Evolutionary conservation across 495 filamentous ascomycete genomes (phyloP), one percentile per base, ranked within the genome.

Genomic region (Neohortaea acidophila): DNA sequence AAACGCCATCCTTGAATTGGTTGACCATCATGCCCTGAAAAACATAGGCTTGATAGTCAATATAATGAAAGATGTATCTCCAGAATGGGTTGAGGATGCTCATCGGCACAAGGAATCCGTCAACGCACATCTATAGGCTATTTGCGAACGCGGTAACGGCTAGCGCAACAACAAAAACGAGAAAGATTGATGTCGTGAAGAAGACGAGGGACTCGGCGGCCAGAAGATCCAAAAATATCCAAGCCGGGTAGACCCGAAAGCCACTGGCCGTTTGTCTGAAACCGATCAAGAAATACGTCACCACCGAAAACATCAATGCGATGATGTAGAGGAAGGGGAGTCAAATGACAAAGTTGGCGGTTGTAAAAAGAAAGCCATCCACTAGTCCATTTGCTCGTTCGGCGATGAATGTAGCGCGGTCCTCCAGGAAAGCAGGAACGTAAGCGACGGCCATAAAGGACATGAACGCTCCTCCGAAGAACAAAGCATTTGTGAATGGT

Each of bases 1-100:
- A 86, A 4, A 43, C 64, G 1, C 78, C 52, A 11, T 70, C 26
- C 0, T 52, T 55, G 51, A 89, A 85, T 57, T 89, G 79, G 52
- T 86, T 87, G 17, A 86, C 70, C 80, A 89, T 83, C 82, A 89
- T 85, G 14, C 81, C 82, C 45, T 84, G 77, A 63, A 89, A 87
- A 21, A 86, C 81, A 47, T 83, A 87, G 24, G 48, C 59, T 57
- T 84, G 79, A 50, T 84, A 85, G 49, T 87, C 79, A 51, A 84
- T 86, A 51, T 80, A 85, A 45, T 81, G 73, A 47, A 85, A 84
- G 1, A 80, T 77, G 53, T 87, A 89, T 52, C 71, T 69, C 75
- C 79, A 89, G 43, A 89, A 89, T 10, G 72, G 70, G 52, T 89
- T 89, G 30, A 89, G 59, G 6, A 75, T 67, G 0, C 59, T 69